Evolutionary conservation across 129 eudicot genomes (phyloP), one percentile per base, ranked within the genome.

Genomic region (Centella asiatica): DNA sequence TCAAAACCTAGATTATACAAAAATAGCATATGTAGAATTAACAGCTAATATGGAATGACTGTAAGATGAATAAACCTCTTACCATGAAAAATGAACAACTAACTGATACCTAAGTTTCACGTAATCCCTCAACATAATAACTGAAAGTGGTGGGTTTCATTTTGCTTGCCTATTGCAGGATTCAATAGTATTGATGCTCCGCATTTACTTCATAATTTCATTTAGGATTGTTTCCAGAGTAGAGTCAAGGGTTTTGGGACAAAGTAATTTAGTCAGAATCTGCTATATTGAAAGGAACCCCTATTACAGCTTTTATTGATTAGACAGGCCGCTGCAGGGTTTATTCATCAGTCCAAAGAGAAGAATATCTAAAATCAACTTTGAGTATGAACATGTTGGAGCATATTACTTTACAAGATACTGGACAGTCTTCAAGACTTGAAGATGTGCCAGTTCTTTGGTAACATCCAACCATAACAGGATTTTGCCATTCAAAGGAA

Each of bases 1-100:
- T 90, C 69, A 90, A 71, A 28, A 90, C 97, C 97, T 89, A 57
- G n/a, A 80, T 60, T 51, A 55, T 37, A 62, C 18, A 32, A 52
- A 66, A 59, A 46, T 40, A 1, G 34, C 46, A 34, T 34, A 55
- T 66, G 17, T 44, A 63, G 60, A 37, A 37, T 7, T 34, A 37
- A 37, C 12, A 53, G 12, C 2, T 5, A 53, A 53, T 29, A 53
- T n/a, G 31, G 20, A 29, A 20, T 28, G 61, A 31, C 24, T 56
- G 39, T 27, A 31, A 1, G 26, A 55, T 55, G 18, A n/a, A 31
- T 12, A 56, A 56, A n/a, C 4, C 18, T n/a, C 20, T 31, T 18
- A 55, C 6, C 42, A 19, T 29, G 39, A 56, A 32, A 31, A 56
- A 32, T 56, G 8, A 56, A 56, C 44, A 19, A n/a, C n/a, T n/a